These are phyloP conservation scores for Botrytis elliptica DNA, from an alignment of 2,329 filamentous ascomycete species.

Conservation along the genomic window DNA sequence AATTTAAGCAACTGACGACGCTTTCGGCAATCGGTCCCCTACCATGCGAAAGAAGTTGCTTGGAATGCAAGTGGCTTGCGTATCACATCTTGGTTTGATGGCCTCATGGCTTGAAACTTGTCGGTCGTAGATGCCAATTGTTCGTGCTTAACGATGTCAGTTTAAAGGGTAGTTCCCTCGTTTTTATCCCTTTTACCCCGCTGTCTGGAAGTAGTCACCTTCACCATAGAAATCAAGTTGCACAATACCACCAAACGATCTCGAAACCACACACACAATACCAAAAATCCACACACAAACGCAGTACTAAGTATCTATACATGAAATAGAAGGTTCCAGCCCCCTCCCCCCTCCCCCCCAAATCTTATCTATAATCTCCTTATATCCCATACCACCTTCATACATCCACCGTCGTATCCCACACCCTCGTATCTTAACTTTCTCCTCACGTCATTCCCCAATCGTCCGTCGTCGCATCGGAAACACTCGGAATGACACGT, in stretches of 20 bases:
- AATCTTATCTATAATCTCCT: not conserved
- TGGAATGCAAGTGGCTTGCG: not conserved
- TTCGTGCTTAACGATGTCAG: not conserved
- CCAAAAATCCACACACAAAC: not conserved
- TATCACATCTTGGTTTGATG: not conserved
- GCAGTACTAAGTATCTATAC: not conserved
- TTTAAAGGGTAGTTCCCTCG: not conserved
- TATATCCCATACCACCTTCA: not conserved
- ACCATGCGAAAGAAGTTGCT: not conserved
- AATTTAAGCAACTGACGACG: not conserved
- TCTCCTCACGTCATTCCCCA: not conserved
- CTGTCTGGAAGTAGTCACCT: not conserved
- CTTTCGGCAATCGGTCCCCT: not conserved
- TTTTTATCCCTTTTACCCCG: not conserved
- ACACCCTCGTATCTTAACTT: not conserved
- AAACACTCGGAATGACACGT: slow-evolving; percentile 1
- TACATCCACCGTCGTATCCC: not conserved
- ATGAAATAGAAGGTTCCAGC: not conserved
- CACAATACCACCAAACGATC: not conserved
- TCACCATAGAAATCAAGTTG: not conserved
- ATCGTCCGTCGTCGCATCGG: not conserved
- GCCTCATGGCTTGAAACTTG: not conserved
- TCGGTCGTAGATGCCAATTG: not conserved
- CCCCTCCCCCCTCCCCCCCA: too few relatives aligned
- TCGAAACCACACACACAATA: not conserved